Evolutionary conservation across 345 rosid species (phyloP), one percentile per base, ranked within the genome.

Genomic region (Barbarea vulgaris): DNA sequence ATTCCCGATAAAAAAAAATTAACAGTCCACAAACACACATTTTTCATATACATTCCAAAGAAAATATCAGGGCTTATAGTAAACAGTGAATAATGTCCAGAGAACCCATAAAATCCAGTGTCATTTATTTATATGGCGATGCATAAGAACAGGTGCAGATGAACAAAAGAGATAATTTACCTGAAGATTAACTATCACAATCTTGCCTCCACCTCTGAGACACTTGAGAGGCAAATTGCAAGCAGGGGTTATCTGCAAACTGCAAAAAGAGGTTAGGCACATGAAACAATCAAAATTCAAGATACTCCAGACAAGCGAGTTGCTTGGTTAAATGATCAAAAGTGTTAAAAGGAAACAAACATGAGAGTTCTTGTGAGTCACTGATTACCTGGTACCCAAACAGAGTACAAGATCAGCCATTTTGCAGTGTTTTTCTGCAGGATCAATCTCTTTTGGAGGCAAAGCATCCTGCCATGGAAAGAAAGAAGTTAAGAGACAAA

Each of bases 191-290:
- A 92, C 98, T 30, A 95, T 95, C 7, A 88, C 96, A 58, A 95
- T 89, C 83, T 95, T 87, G 47, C 98, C 99, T 61, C 96, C 98
- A 77, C 93, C 90, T 19, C 82, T 85, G 52, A 90, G 92, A 84
- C 85, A 95, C 81, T 89, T 90, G 69, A 95, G 88, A 46, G 99
- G 99, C 83, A 95, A 80, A 78, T 95, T 95, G 92, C 99, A 95
- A 28, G 99, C 99, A 55, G 99, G 99, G 69, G 99, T 95, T 58
- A 95, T 95, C 88, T 95, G 99, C 97, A 95, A 88, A 85, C 99
- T 95, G 94, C 77, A 85, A 0, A 56, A 64, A 48, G 75, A 34
- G 30, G 76, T 57, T 65, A 73, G 34, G 52, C 30, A 44, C 73
- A 52, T 52, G 37, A 74, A 27, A 21, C 13, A 70, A 63, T 5